phyloP scores from a whole-genome alignment of 306 rosid species.

The Vigna radiata region DNA sequence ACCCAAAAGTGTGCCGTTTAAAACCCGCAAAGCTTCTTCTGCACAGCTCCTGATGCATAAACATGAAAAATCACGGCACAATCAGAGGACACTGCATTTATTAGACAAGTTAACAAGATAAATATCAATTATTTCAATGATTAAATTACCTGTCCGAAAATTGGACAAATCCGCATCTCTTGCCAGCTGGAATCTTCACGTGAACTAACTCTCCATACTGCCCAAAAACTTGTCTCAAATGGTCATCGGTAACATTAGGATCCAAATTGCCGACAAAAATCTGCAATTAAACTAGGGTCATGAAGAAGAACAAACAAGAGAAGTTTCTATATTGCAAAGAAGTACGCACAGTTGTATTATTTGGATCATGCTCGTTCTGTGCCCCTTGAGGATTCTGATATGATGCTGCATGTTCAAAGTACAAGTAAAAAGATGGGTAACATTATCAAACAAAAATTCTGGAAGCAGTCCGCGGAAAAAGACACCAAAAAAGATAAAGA shows the following conservation, averaged over 20 bases:
- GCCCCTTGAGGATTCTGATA: constrained; percentile 89
- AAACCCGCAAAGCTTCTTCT: constrained; percentile 78
- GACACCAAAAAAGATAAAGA: not conserved
- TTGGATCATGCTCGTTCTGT: constrained; percentile 93
- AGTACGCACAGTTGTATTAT: constrained; percentile 93
- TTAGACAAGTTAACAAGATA: not conserved
- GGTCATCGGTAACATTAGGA: constrained; percentile 86
- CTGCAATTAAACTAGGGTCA: constrained; percentile 56
- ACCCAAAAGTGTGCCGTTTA: constrained; percentile 77
- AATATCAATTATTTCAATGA: constrained; percentile 14
- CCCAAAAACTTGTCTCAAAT: constrained; percentile 85
- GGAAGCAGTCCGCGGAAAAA: constrained; percentile 8
- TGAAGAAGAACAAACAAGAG: constrained; percentile 15
- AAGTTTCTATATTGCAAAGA: constrained; percentile 38
- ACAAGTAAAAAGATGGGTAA: constrained; percentile 43
- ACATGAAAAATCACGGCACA: constrained; percentile 11
- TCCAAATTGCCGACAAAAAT: constrained; percentile 96
- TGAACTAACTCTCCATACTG: constrained; percentile 86
- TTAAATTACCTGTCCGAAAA: constrained; percentile 75
- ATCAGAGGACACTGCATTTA: not conserved
- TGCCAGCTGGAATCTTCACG: constrained; percentile 95
- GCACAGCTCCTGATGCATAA: constrained; percentile 73
- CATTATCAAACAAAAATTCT: not conserved
- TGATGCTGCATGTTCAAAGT: constrained; percentile 76
- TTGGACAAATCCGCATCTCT: constrained; percentile 97